Conservation (phyloP, 2,329 filamentous ascomycete species). For the Beauveria sp. region DNA sequence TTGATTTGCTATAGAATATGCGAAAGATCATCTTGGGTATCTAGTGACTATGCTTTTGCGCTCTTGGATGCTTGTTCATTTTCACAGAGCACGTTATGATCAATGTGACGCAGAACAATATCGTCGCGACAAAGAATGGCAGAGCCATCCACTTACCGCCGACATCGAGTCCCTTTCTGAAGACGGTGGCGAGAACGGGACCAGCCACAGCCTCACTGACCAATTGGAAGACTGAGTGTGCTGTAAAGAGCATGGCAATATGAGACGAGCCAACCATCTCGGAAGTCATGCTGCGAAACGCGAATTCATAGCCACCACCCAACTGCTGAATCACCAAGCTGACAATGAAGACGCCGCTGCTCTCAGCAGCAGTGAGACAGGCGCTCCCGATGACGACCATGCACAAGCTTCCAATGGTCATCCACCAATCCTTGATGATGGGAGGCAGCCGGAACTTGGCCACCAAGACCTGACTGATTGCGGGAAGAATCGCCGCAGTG, state of each 20-base stretch:
- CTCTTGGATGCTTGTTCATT: background rate
- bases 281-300: constrained; percentile 5
- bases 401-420: background rate
- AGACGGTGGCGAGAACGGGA: background rate
- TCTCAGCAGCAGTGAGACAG: background rate
- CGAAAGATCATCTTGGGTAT: background rate
- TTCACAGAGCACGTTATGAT: background rate
- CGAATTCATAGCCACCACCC: background rate
- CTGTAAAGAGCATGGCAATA: constrained; percentile 5
- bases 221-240: background rate
- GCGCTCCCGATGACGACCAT: background rate
- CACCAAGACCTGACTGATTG: background rate
- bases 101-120: background rate
- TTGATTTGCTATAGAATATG: too few relatives aligned
- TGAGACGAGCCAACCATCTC: constrained; percentile 3
- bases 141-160: constrained; percentile 3
- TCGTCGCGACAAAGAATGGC: background rate
- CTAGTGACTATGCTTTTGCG: background rate
- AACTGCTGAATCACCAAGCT: background rate
- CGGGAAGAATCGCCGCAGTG: background rate
- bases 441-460: background rate
- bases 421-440: constrained; percentile 6
- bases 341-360: background rate
- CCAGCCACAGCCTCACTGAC: background rate
- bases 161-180: background rate